phyloP scores from a whole-genome alignment of 345 rosid genomes.

The Erucastrum elatum region DNA sequence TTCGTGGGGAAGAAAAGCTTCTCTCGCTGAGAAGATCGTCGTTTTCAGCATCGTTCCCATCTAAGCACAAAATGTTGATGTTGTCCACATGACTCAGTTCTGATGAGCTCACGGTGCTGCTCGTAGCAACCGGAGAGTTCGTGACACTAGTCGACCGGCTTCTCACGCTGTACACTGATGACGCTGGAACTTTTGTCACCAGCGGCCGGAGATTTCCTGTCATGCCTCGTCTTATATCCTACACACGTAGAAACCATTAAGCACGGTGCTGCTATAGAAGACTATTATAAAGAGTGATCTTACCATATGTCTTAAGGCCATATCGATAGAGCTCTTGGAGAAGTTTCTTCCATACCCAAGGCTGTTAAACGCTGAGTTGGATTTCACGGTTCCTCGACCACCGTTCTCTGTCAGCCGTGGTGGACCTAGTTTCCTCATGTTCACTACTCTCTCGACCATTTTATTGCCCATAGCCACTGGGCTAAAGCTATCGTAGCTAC shows the following conservation, averaged over 20 bases:
- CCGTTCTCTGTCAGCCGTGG: constrained; percentile 52
- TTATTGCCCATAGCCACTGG: constrained; percentile 73
- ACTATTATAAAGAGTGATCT: not conserved
- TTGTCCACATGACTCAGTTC: constrained; percentile 68
- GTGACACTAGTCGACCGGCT: constrained; percentile 56
- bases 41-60: constrained; percentile 57
- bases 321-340: constrained; percentile 81
- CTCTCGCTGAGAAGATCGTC: constrained; percentile 52
- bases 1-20: constrained; percentile 29
- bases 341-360: constrained; percentile 78
- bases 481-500: constrained; percentile 50
- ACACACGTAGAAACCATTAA: constrained; percentile 14
- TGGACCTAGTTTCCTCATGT: constrained; percentile 82
- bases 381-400: constrained; percentile 29
- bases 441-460: constrained; percentile 89
- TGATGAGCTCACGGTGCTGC: constrained; percentile 72
- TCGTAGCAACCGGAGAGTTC: constrained; percentile 75
- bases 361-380: constrained; percentile 48
- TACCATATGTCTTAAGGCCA: constrained; percentile 95
- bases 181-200: constrained; percentile 67
- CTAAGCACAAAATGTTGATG: constrained; percentile 47
- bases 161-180: constrained; percentile 73
- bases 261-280: not conserved
- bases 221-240: constrained; percentile 80
- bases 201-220: constrained; percentile 65